Conservation (phyloP, 805 yeast genomes). For the Yarrowia sp. region DNA sequence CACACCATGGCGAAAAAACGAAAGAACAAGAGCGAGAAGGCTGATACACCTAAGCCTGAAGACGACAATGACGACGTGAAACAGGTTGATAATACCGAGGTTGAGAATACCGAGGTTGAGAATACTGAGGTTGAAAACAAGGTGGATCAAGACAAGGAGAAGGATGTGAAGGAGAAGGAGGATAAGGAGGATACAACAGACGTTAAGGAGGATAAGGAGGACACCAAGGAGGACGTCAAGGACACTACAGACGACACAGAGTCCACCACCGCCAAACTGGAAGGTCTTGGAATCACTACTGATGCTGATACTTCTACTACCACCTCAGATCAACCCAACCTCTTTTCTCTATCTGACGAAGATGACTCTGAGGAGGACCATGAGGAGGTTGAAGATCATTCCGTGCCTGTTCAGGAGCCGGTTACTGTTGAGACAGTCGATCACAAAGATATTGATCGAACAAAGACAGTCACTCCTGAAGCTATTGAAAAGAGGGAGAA, state of each 20-base stretch:
- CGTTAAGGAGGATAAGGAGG: neutral
- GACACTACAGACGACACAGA: neutral
- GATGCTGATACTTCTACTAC: too few species aligned
- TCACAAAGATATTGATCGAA: too few species aligned
- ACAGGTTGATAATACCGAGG: too few species aligned
- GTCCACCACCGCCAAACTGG: too few species aligned
- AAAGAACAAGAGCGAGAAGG: neutral
- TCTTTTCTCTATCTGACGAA: neutral
- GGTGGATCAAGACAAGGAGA: neutral
- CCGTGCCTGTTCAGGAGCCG: too few species aligned
- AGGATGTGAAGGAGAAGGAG: neutral
- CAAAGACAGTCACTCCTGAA: too few species aligned
- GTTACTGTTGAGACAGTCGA: neutral
- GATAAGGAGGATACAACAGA: neutral
- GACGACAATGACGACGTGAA: neutral
- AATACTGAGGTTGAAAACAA: neutral
- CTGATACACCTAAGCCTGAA: neutral
- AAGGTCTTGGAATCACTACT: too few species aligned
- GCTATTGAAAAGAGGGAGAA: too few species aligned
- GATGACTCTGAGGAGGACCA: neutral
- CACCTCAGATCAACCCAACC: neutral
- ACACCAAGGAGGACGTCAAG: neutral
- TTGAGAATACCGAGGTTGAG: too few species aligned
- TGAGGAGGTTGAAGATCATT: neutral
- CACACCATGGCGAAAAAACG: neutral